Percentiles rank a stretch among this genome's conserved stretches.
These are phyloP conservation scores for Eucalyptus guilfoylei DNA, from an alignment of 345 rosid species.

Conservation along the genomic window DNA sequence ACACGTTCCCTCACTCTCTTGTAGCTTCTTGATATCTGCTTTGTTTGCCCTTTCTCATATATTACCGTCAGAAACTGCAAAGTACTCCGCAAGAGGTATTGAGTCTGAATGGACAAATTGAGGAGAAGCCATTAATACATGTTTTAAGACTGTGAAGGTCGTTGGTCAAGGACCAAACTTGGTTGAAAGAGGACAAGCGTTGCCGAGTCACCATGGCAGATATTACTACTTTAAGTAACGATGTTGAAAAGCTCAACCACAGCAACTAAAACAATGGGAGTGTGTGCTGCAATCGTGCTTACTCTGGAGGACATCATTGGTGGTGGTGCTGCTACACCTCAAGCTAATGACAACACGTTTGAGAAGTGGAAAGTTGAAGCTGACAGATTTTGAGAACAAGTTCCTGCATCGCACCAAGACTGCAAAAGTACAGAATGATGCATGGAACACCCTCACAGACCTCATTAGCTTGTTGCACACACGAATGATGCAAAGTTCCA, in stretches of 20 bases:
- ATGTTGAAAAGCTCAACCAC: not conserved
- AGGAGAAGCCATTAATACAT: not conserved
- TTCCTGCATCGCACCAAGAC: not conserved
- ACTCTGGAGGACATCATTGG: not conserved
- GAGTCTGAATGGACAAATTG: not conserved
- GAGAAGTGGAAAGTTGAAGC: not conserved
- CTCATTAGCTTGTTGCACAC: not conserved
- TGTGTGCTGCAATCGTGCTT: accelerated
- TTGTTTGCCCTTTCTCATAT: not conserved
- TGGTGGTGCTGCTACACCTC: accelerated
- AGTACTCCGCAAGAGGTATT: not conserved
- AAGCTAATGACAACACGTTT: not conserved
- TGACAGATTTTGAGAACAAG: not conserved
- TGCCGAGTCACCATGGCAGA: not conserved
- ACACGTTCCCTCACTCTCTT: not conserved
- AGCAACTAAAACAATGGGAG: not conserved
- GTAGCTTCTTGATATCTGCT: not conserved
- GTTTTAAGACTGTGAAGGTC: not conserved
- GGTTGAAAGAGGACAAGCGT: not conserved
- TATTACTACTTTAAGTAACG: not conserved
- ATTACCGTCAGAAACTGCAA: not conserved
- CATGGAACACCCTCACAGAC: not conserved
- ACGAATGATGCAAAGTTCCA: not conserved
- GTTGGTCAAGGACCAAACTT: not conserved
- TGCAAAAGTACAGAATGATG: not conserved